Percentiles rank a stretch among this genome's conserved stretches.
Conservation (phyloP, 129 eudicot species). For the carrot (Daucus carota) region DNA sequence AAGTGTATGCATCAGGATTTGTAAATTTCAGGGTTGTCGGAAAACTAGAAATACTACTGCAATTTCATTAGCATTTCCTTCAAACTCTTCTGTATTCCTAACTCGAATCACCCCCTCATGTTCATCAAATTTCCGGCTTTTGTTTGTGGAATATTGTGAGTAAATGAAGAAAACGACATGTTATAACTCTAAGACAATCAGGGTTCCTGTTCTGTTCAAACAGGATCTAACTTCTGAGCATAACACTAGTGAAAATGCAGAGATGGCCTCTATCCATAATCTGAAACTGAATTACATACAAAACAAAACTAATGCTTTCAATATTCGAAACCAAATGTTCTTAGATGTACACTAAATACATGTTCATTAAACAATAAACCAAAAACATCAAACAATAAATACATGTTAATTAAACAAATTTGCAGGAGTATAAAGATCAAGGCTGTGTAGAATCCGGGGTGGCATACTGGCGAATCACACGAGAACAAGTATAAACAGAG, state of each 20-base stretch:
- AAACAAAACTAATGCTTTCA: too few relatives aligned
- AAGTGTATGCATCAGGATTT: slow-evolving; percentile 35
- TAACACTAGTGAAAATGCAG: too few relatives aligned
- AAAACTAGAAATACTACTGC: slow-evolving; percentile 39
- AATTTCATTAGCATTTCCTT: slow-evolving; percentile 26
- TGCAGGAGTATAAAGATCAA: neutral
- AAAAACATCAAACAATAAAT: neutral
- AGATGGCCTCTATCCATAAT: too few relatives aligned
- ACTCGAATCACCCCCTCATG: slow-evolving; percentile 55
- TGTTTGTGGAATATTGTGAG: slow-evolving; percentile 11
- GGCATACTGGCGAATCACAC: neutral
- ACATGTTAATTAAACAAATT: neutral
- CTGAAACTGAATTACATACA: too few relatives aligned
- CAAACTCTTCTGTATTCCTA: slow-evolving; percentile 34
- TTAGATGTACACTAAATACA: too few relatives aligned
- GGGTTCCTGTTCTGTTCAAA: neutral
- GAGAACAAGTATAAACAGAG: slow-evolving; percentile 17
- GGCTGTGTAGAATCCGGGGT: neutral
- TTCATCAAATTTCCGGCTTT: slow-evolving; percentile 30
- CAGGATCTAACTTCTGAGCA: neutral
- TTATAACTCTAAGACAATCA: neutral
- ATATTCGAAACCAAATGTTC: too few relatives aligned
- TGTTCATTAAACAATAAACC: neutral
- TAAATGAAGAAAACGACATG: neutral
- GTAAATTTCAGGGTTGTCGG: slow-evolving; percentile 25